These are phyloP conservation scores for Globisporangium parvum DNA, from an alignment of 352 stramenopile genomes.

Conservation along the genomic window DNA sequence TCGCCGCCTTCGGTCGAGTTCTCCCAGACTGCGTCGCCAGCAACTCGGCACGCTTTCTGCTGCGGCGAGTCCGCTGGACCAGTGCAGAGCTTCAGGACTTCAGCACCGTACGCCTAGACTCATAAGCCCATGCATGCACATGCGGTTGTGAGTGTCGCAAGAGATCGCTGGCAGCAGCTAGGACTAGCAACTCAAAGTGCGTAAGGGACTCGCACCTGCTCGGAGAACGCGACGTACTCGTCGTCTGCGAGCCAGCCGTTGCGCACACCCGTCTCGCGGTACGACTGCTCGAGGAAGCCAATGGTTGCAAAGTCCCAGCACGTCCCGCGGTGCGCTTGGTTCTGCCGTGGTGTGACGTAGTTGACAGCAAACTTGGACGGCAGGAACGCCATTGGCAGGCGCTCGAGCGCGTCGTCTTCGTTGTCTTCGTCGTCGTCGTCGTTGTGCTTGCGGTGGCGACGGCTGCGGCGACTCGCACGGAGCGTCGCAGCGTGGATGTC, in stretches of 20 bases:
- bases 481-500: slow-evolving; percentile 1
- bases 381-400: slow-evolving; percentile 59
- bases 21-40: slow-evolving; percentile 67
- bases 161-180: too few species aligned
- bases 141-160: background rate
- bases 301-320: slow-evolving; percentile 85
- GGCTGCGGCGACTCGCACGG: slow-evolving; percentile 3
- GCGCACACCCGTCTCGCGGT: slow-evolving; percentile 53
- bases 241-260: slow-evolving; percentile 64
- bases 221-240: slow-evolving; percentile 74
- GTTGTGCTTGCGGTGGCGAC: slow-evolving; percentile 6
- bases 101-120: slow-evolving; percentile 55
- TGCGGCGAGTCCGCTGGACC: slow-evolving; percentile 54
- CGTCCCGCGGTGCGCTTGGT: slow-evolving; percentile 69
- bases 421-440: slow-evolving; percentile 1
- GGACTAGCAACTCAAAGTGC: background rate
- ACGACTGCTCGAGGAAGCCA: slow-evolving; percentile 72
- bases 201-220: slow-evolving; percentile 33
- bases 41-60: slow-evolving; percentile 63
- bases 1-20: slow-evolving; percentile 78
- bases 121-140: background rate
- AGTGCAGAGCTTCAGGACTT: slow-evolving; percentile 66
- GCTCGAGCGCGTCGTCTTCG: slow-evolving; percentile 11
- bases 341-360: slow-evolving; percentile 67
- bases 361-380: slow-evolving; percentile 77